A percentile compares a stretch with the other conserved stretches of the same genome.
phyloP scores from a whole-genome alignment of 1,139 yeast genomes.

The Magnusiomyces suaveolens region DNA sequence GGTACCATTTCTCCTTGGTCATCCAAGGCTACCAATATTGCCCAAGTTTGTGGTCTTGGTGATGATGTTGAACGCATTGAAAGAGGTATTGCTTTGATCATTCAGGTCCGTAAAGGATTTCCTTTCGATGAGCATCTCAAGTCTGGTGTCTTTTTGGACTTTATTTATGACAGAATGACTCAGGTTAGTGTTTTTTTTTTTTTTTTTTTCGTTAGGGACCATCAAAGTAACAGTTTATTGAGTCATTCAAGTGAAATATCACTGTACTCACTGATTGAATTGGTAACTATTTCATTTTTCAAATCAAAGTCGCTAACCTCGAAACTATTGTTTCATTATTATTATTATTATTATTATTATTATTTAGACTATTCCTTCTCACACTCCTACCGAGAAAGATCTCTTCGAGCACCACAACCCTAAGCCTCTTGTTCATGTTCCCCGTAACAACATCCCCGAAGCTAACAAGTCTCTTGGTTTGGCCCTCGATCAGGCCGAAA shows the following conservation, averaged over 20 bases:
- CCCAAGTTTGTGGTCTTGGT: constrained; percentile 76
- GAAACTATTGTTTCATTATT: constrained; percentile 3
- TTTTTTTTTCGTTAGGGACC: neutral
- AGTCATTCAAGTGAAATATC: constrained; percentile 1
- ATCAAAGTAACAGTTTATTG: neutral
- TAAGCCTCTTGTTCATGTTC: constrained; percentile 66
- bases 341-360: neutral
- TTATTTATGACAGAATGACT: constrained; percentile 92
- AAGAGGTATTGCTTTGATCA: constrained; percentile 71
- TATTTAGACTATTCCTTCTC: constrained; percentile 34
- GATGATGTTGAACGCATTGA: constrained; percentile 71
- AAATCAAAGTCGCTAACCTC: no score
- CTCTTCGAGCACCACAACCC: constrained; percentile 73
- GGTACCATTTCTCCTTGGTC: constrained; percentile 99
- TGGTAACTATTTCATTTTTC: no score
- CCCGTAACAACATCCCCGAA: constrained; percentile 52
- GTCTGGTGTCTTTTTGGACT: constrained; percentile 48
- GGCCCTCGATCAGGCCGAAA: constrained; percentile 89
- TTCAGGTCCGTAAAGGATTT: constrained; percentile 60
- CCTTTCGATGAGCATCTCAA: constrained; percentile 49
- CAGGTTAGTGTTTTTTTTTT: constrained; percentile 47
- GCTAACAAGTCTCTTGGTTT: constrained; percentile 83
- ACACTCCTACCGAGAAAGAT: constrained; percentile 55
- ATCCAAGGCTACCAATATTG: constrained; percentile 93
- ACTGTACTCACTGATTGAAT: no score